These are phyloP conservation scores for Amesomyces nigricolor DNA, from an alignment of 2,329 filamentous ascomycete genomes.

Conservation along the genomic window DNA sequence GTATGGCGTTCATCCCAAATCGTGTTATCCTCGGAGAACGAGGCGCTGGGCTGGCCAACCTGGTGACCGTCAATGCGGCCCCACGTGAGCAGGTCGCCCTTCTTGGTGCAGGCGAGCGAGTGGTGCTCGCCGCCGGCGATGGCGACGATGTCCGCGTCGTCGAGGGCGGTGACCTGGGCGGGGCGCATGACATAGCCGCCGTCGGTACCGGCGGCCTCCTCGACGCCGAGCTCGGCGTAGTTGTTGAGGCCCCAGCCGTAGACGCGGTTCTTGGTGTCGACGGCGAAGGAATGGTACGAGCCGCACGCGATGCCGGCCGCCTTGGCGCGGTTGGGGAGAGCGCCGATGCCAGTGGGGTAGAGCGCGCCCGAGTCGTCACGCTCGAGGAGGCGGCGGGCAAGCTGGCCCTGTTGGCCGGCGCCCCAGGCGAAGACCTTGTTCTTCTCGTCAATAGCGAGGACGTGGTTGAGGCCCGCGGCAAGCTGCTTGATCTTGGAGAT, in stretches of 20 bases:
- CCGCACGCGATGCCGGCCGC: conserved; percentile 61
- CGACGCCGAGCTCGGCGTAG: conserved; percentile 60
- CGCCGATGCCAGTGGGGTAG: conserved; percentile 31
- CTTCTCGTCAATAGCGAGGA: conserved; percentile 60
- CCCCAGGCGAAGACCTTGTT: conserved; percentile 67
- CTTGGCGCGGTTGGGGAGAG: conserved; percentile 47
- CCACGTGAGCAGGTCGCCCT: conserved; percentile 56
- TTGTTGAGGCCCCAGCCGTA: conserved; percentile 85
- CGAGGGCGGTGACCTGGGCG: conserved; percentile 59
- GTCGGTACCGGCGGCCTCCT: conserved; percentile 67
- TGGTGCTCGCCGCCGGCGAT: conserved; percentile 70
- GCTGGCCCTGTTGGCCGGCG: conserved; percentile 61
- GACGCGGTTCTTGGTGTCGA: conserved; percentile 64
- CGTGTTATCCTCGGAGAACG: conserved; percentile 52
- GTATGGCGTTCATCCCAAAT: conserved; percentile 59
- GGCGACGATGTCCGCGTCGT: conserved; percentile 56
- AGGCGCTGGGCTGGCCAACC: conserved; percentile 51
- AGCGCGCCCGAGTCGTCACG: conserved; percentile 39
- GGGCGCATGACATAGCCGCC: conserved; percentile 69
- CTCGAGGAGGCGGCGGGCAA: conserved; percentile 56
- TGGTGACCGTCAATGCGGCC: conserved; percentile 53
- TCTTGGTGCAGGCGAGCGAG: conserved; percentile 56
- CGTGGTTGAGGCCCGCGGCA: conserved; percentile 64
- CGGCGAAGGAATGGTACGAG: conserved; percentile 76
- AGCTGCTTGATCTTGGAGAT: conserved; percentile 62